phyloP scores from a whole-genome alignment of 1,284 basidiomycete species.

The Rhodotorula sp. region DNA sequence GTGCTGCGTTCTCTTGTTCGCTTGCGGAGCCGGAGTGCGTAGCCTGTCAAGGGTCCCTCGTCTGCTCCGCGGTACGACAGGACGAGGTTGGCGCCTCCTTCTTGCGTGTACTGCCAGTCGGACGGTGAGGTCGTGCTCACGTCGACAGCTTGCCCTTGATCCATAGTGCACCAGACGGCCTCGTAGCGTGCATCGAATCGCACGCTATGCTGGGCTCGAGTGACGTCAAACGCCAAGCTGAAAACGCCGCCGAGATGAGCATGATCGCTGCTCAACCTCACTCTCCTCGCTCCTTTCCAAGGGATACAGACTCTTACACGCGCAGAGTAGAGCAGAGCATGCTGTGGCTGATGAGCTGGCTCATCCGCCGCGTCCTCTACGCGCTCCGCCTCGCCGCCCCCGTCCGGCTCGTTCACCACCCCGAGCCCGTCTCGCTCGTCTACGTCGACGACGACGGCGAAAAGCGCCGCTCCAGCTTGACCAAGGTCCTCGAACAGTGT shows the following conservation, averaged over 20 bases:
- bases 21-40: conserved; percentile 73
- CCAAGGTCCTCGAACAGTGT: conserved; percentile 33
- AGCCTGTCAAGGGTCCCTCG: conserved; percentile 57
- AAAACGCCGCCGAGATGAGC: no score
- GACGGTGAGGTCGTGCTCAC: neutral
- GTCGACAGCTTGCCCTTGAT: neutral
- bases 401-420: conserved; percentile 12
- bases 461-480: conserved; percentile 18
- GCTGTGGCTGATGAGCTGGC: conserved; percentile 13
- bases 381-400: conserved; percentile 20
- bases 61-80: conserved; percentile 68
- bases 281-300: neutral
- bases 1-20: conserved; percentile 22
- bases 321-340: neutral
- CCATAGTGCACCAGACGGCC: neutral
- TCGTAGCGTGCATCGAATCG: no score
- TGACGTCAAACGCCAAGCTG: no score
- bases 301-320: no score
- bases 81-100: conserved; percentile 84
- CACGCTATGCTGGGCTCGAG: no score
- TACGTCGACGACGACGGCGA: conserved; percentile 1
- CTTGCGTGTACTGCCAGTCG: conserved; percentile 75
- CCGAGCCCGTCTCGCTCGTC: conserved; percentile 11
- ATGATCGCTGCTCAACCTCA: neutral
- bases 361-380: conserved; percentile 13